Percentiles rank a stretch among this genome's conserved stretches.
Conservation (phyloP, 73 alveolate genomes). For the Paramecium octaurelia region DNA sequence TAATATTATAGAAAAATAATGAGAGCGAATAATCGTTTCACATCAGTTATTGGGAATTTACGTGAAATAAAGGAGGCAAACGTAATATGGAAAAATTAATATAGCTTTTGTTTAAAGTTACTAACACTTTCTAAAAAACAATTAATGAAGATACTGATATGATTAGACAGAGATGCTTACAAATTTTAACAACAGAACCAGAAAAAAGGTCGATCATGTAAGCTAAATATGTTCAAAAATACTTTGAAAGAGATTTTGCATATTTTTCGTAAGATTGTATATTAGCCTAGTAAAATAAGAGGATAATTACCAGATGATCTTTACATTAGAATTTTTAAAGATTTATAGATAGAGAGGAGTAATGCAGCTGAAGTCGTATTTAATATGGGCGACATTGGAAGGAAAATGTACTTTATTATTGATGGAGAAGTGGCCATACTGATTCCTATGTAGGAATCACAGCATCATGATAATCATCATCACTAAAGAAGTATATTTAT, state of each 20-base stretch:
- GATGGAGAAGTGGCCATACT: constrained; percentile 33
- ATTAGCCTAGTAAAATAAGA: not conserved
- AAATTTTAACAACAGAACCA: not conserved
- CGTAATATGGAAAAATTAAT: not conserved
- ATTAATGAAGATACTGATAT: not conserved
- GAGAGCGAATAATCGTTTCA: not conserved
- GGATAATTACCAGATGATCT: not conserved
- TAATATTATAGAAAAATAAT: not conserved
- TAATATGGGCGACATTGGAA: not conserved
- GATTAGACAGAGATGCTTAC: not conserved
- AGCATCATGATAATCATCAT: not conserved
- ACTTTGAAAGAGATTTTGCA: not conserved
- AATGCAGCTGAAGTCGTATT: not conserved
- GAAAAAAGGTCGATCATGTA: not conserved
- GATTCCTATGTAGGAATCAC: not conserved
- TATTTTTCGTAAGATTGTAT: not conserved
- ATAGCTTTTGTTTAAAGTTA: not conserved
- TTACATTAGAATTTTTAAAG: not conserved
- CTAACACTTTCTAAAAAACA: not conserved
- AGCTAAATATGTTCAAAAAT: not conserved
- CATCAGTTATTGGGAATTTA: not conserved
- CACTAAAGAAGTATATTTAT: not conserved
- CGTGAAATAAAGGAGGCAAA: not conserved
- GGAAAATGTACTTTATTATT: constrained; percentile 23
- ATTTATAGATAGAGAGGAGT: not conserved